These are phyloP conservation scores for Dryas alaskensis DNA, from an alignment of 306 rosid species.

Conservation along the genomic window DNA sequence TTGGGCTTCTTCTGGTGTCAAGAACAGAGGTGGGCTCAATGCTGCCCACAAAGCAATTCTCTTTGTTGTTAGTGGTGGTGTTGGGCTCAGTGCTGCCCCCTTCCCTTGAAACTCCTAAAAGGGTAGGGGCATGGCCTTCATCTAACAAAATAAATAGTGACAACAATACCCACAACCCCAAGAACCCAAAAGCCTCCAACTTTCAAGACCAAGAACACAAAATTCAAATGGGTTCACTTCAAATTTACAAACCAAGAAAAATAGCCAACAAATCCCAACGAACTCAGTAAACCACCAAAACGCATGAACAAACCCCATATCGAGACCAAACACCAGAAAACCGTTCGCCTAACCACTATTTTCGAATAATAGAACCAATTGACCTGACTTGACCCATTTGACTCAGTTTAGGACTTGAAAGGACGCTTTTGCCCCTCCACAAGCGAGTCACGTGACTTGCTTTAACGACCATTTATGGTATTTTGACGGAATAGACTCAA, in stretches of 20 bases:
- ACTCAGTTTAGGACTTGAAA: too few relatives aligned
- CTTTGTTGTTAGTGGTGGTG: slow-evolving; percentile 25
- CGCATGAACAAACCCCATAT: too few relatives aligned
- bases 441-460: too few relatives aligned
- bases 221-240: slow-evolving; percentile 13
- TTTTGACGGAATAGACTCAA: too few relatives aligned
- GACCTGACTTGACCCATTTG: too few relatives aligned
- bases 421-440: too few relatives aligned
- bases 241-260: slow-evolving; percentile 4
- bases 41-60: slow-evolving; percentile 82
- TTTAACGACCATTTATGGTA: too few relatives aligned
- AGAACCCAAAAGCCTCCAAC: slow-evolving; percentile 42
- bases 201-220: slow-evolving; percentile 33
- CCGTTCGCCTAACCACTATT: too few relatives aligned
- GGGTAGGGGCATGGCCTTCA: slow-evolving; percentile 98
- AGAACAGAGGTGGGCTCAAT: slow-evolving; percentile 84
- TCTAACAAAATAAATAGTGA: slow-evolving; percentile 48
- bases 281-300: too few relatives aligned
- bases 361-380: too few relatives aligned
- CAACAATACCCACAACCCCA: slow-evolving; percentile 36
- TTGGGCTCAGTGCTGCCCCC: slow-evolving; percentile 47
- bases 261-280: too few relatives aligned
- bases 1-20: slow-evolving; percentile 65
- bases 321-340: too few relatives aligned
- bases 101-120: slow-evolving; percentile 88